A percentile compares a stretch with the other conserved stretches of the same genome.
Evolutionary conservation across 2,329 filamentous ascomycete genomes (phyloP).

Genomic region (Tolypocladium tropicale): DNA sequence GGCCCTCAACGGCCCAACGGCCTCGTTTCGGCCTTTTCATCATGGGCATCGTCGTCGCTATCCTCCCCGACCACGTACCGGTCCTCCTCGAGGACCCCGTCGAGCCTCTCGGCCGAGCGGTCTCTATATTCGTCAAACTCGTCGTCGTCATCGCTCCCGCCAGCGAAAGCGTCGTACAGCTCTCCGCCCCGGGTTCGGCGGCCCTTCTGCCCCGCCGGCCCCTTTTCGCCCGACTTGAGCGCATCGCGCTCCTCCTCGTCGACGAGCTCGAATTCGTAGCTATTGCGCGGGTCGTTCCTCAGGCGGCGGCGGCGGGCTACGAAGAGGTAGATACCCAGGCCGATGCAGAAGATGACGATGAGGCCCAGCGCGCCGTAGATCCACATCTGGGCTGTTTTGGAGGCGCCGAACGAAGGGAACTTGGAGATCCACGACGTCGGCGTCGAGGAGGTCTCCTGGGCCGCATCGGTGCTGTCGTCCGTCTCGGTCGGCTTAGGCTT

Average conservation of each 20-base stretch:
- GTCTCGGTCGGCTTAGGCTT: conserved; percentile 30
- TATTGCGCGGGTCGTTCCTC: conserved; percentile 63
- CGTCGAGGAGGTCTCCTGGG: conserved; percentile 30
- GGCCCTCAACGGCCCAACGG: conserved; percentile 11
- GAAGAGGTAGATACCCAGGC: conserved; percentile 72
- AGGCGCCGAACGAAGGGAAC: conserved; percentile 84
- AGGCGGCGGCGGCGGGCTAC: conserved; percentile 68
- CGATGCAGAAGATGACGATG: conserved; percentile 74
- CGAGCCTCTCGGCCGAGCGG: conserved; percentile 17
- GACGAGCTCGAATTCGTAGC: conserved; percentile 91
- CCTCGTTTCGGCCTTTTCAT: conserved; percentile 13
- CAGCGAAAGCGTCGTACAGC: conserved; percentile 95
- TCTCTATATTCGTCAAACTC: conserved; percentile 35
- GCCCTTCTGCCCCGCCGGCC: conserved; percentile 26
- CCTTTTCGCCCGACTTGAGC: conserved; percentile 37
- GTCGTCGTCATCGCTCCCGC: conserved; percentile 61
- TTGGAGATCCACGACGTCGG: conserved; percentile 71
- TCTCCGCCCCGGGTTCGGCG: conserved; percentile 65
- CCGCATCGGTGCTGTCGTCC: conserved; percentile 17
- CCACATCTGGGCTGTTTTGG: conserved; percentile 81
- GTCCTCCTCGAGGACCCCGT: conserved; percentile 17
- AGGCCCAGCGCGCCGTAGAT: conserved; percentile 81
- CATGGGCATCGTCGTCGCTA: conserved; percentile 20
- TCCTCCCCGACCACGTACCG: conserved; percentile 43
- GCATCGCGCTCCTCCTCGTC: conserved; percentile 66